phyloP scores from a whole-genome alignment of 345 rosid species.

The Syzygium grande region DNA sequence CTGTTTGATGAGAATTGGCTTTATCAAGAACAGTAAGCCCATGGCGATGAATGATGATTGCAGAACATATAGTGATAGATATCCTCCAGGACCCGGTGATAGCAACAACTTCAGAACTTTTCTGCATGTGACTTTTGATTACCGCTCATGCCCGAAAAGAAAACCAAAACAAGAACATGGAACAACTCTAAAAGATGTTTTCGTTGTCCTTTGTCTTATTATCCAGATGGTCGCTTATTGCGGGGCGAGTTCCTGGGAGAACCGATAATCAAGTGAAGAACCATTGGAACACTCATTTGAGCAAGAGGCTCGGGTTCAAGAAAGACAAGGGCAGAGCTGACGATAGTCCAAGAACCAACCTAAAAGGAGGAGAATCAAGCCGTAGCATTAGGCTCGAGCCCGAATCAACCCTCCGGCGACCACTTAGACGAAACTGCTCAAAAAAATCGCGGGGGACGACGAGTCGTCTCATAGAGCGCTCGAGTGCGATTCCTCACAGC shows the following conservation, averaged over 20 bases:
- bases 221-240: conserved; percentile 30
- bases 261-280: conserved; percentile 37
- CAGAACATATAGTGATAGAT: not conserved
- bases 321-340: not conserved
- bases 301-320: not conserved
- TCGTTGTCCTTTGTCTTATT: not conserved
- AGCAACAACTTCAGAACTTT: not conserved
- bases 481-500: not conserved
- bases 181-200: not conserved
- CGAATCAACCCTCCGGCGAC: not conserved
- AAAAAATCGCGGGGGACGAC: not conserved
- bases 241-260: conserved; percentile 31
- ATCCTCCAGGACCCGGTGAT: not conserved
- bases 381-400: not conserved
- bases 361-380: not conserved
- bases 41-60: not conserved
- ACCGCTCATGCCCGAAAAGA: not conserved
- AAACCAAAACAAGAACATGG: not conserved
- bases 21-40: not conserved
- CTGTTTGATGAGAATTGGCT: not conserved
- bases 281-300: conserved; percentile 26
- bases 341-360: not conserved
- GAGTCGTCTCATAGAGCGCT: not conserved
- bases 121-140: not conserved
- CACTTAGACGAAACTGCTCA: rapidly evolving